These are phyloP conservation scores for Eudorina sp. DNA, from an alignment of 139 green algal species.

Conservation along the genomic window DNA sequence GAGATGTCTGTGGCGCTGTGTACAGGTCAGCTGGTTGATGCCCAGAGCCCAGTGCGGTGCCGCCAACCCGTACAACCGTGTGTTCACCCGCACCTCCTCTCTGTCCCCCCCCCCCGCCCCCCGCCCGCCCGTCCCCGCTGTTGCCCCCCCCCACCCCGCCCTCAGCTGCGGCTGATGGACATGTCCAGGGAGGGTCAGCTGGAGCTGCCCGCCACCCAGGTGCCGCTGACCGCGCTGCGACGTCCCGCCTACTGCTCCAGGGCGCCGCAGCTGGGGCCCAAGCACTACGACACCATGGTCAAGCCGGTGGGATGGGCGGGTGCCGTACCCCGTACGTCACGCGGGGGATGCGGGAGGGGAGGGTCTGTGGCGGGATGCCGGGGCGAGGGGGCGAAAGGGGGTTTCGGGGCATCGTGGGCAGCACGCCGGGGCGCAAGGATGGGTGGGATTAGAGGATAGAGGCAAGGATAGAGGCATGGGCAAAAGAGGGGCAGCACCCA, in stretches of 20 bases:
- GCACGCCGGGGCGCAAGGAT: no score
- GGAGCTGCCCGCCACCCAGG: conserved; percentile 51
- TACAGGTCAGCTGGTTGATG: no score
- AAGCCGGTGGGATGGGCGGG: conserved; percentile 34
- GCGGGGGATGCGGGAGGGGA: no score
- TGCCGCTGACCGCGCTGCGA: conserved; percentile 51
- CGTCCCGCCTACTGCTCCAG: conserved; percentile 51
- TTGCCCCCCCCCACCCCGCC: background rate
- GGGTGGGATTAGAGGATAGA: background rate
- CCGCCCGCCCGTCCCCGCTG: background rate
- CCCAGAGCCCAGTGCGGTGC: no score
- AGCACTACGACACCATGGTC: conserved; percentile 56
- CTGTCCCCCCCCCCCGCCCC: no score
- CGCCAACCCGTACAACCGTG: no score
- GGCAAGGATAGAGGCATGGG: background rate
- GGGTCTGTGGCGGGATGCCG: background rate
- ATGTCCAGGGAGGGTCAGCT: conserved; percentile 61
- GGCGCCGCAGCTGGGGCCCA: conserved; percentile 45
- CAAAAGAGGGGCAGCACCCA: background rate
- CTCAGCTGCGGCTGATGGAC: conserved; percentile 55
- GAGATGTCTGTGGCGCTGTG: no score
- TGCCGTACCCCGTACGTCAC: no score
- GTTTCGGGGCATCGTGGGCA: no score
- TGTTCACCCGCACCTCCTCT: no score
- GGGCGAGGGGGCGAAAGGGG: background rate